Percentiles rank a stretch among this genome's conserved stretches.
Evolutionary conservation across 169 alveolate species (phyloP).

Genomic region (Theileria annulata): DNA sequence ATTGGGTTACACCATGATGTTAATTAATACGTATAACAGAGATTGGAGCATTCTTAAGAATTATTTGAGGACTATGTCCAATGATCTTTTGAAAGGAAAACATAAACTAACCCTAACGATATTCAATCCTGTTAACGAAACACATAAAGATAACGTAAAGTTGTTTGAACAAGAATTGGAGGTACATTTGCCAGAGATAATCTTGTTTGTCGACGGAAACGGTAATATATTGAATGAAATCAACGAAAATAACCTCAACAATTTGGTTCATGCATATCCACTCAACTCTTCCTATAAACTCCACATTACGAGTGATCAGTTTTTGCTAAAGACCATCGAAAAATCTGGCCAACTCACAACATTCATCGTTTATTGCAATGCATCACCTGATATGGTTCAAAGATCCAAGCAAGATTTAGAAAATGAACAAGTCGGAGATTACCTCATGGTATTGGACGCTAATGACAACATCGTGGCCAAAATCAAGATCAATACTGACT

Average conservation of each 20-base stretch:
- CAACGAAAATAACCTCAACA: neutral
- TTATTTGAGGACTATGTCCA: slow-evolving; percentile 6
- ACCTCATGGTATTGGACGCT: slow-evolving; percentile 13
- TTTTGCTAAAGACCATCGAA: slow-evolving; percentile 5
- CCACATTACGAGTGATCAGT: neutral
- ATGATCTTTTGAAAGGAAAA: slow-evolving; percentile 1
- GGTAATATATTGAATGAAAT: slow-evolving; percentile 11
- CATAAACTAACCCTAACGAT: neutral
- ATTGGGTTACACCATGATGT: neutral
- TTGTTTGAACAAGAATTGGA: slow-evolving; percentile 1
- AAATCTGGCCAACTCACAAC: slow-evolving; percentile 15
- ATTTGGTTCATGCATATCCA: slow-evolving; percentile 8
- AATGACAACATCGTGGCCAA: slow-evolving; percentile 24
- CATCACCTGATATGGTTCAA: neutral
- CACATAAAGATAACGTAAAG: neutral
- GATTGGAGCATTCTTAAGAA: slow-evolving; percentile 10
- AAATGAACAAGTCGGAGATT: neutral
- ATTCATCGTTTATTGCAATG: neutral
- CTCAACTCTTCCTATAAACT: slow-evolving; percentile 4
- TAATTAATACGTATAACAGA: neutral
- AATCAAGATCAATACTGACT: neutral
- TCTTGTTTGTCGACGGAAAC: slow-evolving; percentile 5
- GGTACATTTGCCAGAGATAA: slow-evolving; percentile 2
- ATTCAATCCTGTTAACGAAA: neutral
- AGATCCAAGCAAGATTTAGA: neutral